Evolutionary conservation across 805 yeast species (phyloP), one percentile per base, ranked within the genome.

Genomic region (Pichia phayaonensis): DNA sequence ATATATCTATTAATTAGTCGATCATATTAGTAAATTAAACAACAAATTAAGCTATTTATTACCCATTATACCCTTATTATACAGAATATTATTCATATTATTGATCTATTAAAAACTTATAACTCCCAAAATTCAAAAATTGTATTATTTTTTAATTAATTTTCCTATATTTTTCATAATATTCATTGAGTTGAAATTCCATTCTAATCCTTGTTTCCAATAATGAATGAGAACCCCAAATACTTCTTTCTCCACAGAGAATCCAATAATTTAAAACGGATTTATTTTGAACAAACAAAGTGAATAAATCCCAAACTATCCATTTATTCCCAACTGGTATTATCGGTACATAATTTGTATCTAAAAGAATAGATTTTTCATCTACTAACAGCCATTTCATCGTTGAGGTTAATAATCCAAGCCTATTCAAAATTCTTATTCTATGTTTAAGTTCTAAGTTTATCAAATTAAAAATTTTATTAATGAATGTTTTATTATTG

Each of bases 211-310:
- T 72, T 1, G 96, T 85, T 81, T 90, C 83, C 29, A 94, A 72
- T 38, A 90, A 71, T 0, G 96, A 88, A 54, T 88, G 73, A 47
- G 88, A 77, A 1, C 96, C 95, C 98, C 98, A 94, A 1, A 90
- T 89, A 42, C 96, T 85, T 55, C 85, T 73, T 65, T 92, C 97
- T 6, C 99, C 99, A 31, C 90, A 88, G 47, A 77, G 71, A 15
- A 90, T 81, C 95, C 97, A 92, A 62, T 89, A 88, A 6, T 89
- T 85, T 22, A 90, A 84, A 63, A 71, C 66, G 24, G 81, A 74
- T 57, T 84, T 76, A 59, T 83, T 83, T 3, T 86, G 84, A 61
- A 89, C 96, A 60, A 89, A 78, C 0, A 90, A 83, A 56, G 89
- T 72, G 42, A 89, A 83, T 54, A 88, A 78, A 57, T 85, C 90